phyloP scores from a whole-genome alignment of 371 early-diverging fungal species.

The Smittium mucronatum region DNA sequence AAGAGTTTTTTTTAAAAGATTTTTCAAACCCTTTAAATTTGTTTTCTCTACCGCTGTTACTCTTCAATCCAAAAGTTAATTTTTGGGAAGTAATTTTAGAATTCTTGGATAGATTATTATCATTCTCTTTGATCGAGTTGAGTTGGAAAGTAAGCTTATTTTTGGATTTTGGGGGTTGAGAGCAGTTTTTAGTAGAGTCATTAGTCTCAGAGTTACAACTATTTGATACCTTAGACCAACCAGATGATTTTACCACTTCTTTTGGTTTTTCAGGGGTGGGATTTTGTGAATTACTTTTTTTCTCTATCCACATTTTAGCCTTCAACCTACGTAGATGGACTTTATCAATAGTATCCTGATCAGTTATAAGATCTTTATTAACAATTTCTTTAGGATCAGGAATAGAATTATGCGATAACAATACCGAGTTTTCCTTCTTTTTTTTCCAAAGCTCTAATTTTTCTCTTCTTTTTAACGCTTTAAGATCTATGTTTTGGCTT shows the following conservation, averaged over 20 bases:
- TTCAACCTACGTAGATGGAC: not conserved
- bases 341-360: not conserved
- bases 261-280: not conserved
- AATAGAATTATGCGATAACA: not conserved
- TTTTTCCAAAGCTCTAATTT: slow-evolving; percentile 15
- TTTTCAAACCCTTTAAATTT: too few species aligned
- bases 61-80: not conserved
- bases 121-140: not conserved
- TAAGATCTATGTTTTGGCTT: not conserved
- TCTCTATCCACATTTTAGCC: not conserved
- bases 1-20: too few species aligned
- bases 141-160: not conserved
- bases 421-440: slow-evolving; percentile 10
- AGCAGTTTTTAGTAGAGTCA: not conserved
- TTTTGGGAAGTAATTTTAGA: not conserved
- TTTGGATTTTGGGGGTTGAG: not conserved
- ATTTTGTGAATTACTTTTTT: not conserved
- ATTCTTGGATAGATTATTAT: not conserved
- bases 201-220: too few species aligned
- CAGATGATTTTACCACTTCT: not conserved
- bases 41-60: too few species aligned
- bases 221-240: not conserved
- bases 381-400: not conserved
- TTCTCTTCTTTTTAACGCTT: slow-evolving; percentile 9
- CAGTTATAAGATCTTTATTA: not conserved